A percentile compares a stretch with the other conserved stretches of the same genome.
These are phyloP conservation scores for Solanum neorickii DNA, from an alignment of 257 asterid species.

Conservation along the genomic window DNA sequence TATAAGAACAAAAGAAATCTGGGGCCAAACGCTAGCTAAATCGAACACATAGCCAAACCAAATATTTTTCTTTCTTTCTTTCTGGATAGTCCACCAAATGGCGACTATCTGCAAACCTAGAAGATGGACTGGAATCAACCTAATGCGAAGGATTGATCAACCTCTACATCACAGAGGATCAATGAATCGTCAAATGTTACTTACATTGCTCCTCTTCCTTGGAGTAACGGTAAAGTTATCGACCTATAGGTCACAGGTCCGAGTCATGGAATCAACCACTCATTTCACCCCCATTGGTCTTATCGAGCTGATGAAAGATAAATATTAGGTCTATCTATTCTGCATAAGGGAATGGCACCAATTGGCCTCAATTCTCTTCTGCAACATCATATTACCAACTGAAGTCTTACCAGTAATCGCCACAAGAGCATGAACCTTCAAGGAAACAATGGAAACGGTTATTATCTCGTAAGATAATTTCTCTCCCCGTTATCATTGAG, in stretches of 20 bases:
- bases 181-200: too few species aligned
- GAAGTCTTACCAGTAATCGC: slow-evolving; percentile 23
- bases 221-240: background rate
- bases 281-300: background rate
- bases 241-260: background rate
- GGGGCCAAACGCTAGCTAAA: too few species aligned
- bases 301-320: background rate
- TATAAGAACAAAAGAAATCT: too few species aligned
- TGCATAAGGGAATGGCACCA: background rate
- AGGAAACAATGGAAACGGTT: slow-evolving; percentile 30
- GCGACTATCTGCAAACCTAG: background rate
- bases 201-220: background rate
- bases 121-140: too few species aligned
- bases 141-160: background rate
- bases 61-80: background rate
- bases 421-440: slow-evolving; percentile 30
- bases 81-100: background rate
- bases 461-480: slow-evolving; percentile 25
- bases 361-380: background rate
- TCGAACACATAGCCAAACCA: too few species aligned
- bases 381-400: background rate
- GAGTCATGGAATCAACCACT: background rate
- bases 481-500: slow-evolving; percentile 23
- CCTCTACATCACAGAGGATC: background rate
- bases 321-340: background rate